These are phyloP conservation scores for Wickerhamomyces sp. DNA, from an alignment of 1,139 yeast species.

Conservation along the genomic window DNA sequence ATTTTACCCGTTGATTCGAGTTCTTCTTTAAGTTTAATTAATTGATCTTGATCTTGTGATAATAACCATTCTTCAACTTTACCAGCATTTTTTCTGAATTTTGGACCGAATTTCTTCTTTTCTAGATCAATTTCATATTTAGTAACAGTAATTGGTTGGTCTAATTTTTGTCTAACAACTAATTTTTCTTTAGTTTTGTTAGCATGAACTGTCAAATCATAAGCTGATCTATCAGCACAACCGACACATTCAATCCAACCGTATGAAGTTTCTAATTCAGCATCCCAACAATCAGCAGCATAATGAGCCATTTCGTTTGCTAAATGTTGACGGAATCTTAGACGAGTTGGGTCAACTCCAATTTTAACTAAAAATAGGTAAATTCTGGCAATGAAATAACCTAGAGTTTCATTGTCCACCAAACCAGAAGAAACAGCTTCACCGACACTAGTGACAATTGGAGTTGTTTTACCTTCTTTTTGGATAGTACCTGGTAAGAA, in stretches of 20 bases:
- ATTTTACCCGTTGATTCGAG: slow-evolving; percentile 61
- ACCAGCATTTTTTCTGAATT: slow-evolving; percentile 95
- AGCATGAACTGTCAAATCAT: slow-evolving; percentile 92
- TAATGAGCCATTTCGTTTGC: slow-evolving; percentile 99
- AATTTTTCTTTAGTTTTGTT: slow-evolving; percentile 93
- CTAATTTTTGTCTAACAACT: slow-evolving; percentile 86
- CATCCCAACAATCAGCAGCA: slow-evolving; percentile 99
- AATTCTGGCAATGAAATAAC: slow-evolving; percentile 94
- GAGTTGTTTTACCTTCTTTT: slow-evolving; percentile 74
- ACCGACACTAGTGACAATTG: slow-evolving; percentile 66
- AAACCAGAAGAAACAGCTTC: slow-evolving; percentile 85
- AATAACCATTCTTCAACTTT: slow-evolving; percentile 78
- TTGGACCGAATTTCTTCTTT: slow-evolving; percentile 96
- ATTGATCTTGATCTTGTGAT: slow-evolving; percentile 78
- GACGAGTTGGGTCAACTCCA: slow-evolving; percentile 79
- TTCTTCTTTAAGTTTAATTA: slow-evolving; percentile 71
- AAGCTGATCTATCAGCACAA: slow-evolving; percentile 99
- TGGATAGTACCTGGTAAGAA: slow-evolving; percentile 86
- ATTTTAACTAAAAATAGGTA: slow-evolving; percentile 78
- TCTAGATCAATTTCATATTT: slow-evolving; percentile 79
- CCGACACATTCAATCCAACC: slow-evolving; percentile 99
- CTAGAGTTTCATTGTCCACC: slow-evolving; percentile 96
- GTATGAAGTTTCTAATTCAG: slow-evolving; percentile 90
- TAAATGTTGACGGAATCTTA: slow-evolving; percentile 99
- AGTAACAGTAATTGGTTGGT: slow-evolving; percentile 80